These are phyloP conservation scores for Starmerella floris DNA, from an alignment of 805 yeast species.

Conservation along the genomic window DNA sequence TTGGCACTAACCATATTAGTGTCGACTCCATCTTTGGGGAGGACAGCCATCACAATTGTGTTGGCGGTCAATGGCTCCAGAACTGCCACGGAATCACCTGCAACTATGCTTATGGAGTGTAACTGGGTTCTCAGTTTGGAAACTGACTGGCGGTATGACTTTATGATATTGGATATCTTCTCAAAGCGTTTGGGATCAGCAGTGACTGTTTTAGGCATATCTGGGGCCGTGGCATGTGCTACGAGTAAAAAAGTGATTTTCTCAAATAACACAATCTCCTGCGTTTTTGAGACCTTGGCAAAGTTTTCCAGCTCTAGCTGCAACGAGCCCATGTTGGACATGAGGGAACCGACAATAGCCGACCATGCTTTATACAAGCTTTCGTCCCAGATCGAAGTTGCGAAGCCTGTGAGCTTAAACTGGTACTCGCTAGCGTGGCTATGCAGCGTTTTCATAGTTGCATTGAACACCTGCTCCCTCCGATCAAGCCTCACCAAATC, in stretches of 20 bases:
- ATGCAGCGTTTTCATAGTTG: slow-evolving; percentile 72
- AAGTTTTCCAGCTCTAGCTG: slow-evolving; percentile 63
- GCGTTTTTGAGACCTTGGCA: slow-evolving; percentile 63
- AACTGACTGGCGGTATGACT: slow-evolving; percentile 86
- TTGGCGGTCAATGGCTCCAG: slow-evolving; percentile 33
- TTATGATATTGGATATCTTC: slow-evolving; percentile 83
- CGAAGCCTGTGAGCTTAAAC: slow-evolving; percentile 68
- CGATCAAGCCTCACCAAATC: slow-evolving; percentile 82
- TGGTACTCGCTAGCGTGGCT: slow-evolving; percentile 57
- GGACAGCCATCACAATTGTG: slow-evolving; percentile 34
- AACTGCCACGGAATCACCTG: slow-evolving; percentile 29
- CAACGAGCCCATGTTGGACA: slow-evolving; percentile 76
- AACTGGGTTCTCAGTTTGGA: slow-evolving; percentile 77
- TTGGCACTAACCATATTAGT: slow-evolving; percentile 22
- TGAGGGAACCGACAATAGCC: slow-evolving; percentile 81
- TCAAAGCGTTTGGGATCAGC: slow-evolving; percentile 89
- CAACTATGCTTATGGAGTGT: slow-evolving; percentile 60
- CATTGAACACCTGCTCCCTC: slow-evolving; percentile 65
- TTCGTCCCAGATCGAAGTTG: slow-evolving; percentile 97
- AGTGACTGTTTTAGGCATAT: slow-evolving; percentile 3
- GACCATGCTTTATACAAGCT: slow-evolving; percentile 95
- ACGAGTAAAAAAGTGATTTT: slow-evolving; percentile 81
- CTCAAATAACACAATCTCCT: slow-evolving; percentile 83
- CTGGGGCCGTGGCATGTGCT: slow-evolving; percentile 31
- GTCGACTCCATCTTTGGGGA: slow-evolving; percentile 24